Evolutionary conservation across 2,329 filamentous ascomycete genomes (phyloP).

Genomic region (Tolypocladium album): DNA sequence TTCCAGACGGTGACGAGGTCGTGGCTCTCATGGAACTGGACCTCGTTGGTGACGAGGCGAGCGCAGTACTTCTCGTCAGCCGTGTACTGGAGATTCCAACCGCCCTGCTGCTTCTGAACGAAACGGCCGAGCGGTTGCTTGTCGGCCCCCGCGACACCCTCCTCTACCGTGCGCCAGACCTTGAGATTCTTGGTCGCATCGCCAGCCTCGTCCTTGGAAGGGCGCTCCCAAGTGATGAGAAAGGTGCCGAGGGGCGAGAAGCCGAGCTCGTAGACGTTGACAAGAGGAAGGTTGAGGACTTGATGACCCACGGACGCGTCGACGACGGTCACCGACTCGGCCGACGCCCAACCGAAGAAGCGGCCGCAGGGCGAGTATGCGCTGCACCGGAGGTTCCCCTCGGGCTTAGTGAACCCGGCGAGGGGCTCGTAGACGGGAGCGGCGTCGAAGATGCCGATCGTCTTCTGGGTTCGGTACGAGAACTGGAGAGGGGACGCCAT

Average conservation of each 20-base stretch:
- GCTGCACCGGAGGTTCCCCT: slow-evolving; percentile 91
- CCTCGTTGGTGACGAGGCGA: slow-evolving; percentile 89
- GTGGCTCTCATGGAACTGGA: slow-evolving; percentile 89
- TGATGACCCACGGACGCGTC: slow-evolving; percentile 68
- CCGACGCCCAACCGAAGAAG: slow-evolving; percentile 91
- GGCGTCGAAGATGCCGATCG: slow-evolving; percentile 87
- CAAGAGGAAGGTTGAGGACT: slow-evolving; percentile 63
- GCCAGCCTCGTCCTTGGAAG: slow-evolving; percentile 83
- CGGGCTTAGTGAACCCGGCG: slow-evolving; percentile 73
- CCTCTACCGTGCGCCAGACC: slow-evolving; percentile 81
- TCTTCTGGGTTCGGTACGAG: slow-evolving; percentile 94
- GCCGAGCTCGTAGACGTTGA: slow-evolving; percentile 85
- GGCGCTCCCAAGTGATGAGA: slow-evolving; percentile 93
- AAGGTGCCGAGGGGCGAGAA: slow-evolving; percentile 91
- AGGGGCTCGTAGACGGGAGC: slow-evolving; percentile 79
- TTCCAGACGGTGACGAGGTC: slow-evolving; percentile 86
- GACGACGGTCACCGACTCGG: slow-evolving; percentile 74
- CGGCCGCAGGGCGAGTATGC: slow-evolving; percentile 91
- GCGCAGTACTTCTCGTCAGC: slow-evolving; percentile 89
- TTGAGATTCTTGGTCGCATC: slow-evolving; percentile 95
- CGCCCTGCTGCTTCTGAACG: slow-evolving; percentile 89
- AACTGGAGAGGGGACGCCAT: slow-evolving; percentile 93
- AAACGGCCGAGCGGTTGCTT: slow-evolving; percentile 76
- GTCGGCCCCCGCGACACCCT: slow-evolving; percentile 47
- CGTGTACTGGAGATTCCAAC: slow-evolving; percentile 97